These are phyloP conservation scores for Calocybe gambosa DNA, from an alignment of 1,284 basidiomycete genomes.

Conservation along the genomic window DNA sequence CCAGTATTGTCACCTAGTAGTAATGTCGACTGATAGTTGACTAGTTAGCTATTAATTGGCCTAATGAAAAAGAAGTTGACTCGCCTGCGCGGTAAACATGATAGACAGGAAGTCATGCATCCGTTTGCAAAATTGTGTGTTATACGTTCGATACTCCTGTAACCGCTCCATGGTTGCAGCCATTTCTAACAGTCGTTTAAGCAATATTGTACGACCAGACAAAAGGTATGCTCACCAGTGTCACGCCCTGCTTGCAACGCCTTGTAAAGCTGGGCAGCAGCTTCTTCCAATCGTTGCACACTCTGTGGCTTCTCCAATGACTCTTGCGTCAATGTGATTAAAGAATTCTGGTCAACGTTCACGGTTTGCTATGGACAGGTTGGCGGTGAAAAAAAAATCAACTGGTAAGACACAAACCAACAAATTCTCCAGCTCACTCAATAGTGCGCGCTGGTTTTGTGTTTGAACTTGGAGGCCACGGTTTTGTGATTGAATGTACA, in stretches of 20 bases:
- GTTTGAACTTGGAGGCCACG: slow-evolving; percentile 96
- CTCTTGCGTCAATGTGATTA: slow-evolving; percentile 79
- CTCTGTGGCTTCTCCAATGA: slow-evolving; percentile 75
- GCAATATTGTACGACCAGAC: slow-evolving; percentile 2
- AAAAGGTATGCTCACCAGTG: slow-evolving; percentile 45
- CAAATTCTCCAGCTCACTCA: slow-evolving; percentile 80
- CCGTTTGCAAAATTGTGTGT: slow-evolving; percentile 87
- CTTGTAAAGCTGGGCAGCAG: slow-evolving; percentile 90
- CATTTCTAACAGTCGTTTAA: slow-evolving; percentile 58
- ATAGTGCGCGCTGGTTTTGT: slow-evolving; percentile 85
- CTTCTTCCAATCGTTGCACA: slow-evolving; percentile 77
- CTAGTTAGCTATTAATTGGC: slow-evolving; percentile 1
- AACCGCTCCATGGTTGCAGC: slow-evolving; percentile 90
- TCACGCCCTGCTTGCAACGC: slow-evolving; percentile 89
- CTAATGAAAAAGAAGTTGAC: slow-evolving; percentile 2
- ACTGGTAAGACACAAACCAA: slow-evolving; percentile 44
- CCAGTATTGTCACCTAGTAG: slow-evolving; percentile 59
- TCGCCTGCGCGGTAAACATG: slow-evolving; percentile 78
- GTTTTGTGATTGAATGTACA: slow-evolving; percentile 94
- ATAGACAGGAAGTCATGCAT: slow-evolving; percentile 85
- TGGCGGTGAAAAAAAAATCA: background rate
- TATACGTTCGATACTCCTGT: slow-evolving; percentile 84
- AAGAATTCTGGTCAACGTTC: slow-evolving; percentile 76
- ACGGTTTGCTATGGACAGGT: slow-evolving; percentile 75
- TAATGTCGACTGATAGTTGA: slow-evolving; percentile 49